Evolutionary conservation across 352 stramenopile species (phyloP), one percentile per base, ranked within the genome.

Genomic region (Phytophthora ramorum): DNA sequence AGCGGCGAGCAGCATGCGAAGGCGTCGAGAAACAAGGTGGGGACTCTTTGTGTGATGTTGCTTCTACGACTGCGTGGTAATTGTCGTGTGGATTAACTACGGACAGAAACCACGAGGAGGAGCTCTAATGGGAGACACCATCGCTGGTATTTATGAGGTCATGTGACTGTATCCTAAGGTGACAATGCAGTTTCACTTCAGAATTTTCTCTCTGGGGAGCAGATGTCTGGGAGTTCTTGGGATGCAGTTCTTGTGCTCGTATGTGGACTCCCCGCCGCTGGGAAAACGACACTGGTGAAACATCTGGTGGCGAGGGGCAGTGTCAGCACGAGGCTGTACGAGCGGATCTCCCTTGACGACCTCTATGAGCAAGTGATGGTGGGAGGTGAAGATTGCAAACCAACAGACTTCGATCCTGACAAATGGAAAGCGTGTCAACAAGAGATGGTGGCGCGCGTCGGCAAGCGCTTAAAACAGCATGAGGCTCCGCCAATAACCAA

Each of bases 271-370:
- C 85, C 85, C 12, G 85, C 78, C 14, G 81, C 85, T 17, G 81
- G 85, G 13, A 93, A 93, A 71, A 89, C 83, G 48, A 89, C 76
- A 38, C 69, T 93, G 7, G 78, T 52, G n/a, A 73, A 69, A 37
- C 26, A 53, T 13, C 58, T 87, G 24, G 55, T 68, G 9, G 55
- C 37, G 12, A 60, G 9, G 6, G 3, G 24, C 16, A 60, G 0
- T 16, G 63, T 22, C 2, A 9, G 1, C 2, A 51, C 37, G 28
- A 64, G 40, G 24, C 17, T 58, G 20, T 82, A 67, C 26, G 67
- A 88, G 44, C 38, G 63, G 2, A 58, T 93, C 37, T 84, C 73
- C 47, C 91, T 93, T 44, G 83, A 92, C 35, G 81, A 90, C 14
- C 49, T 90, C 7, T 90, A 85, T 37, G 47, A 63, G n/a, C 51